Conservation (phyloP, 768 basidiomycete species). For the Lactarius evosmus region DNA sequence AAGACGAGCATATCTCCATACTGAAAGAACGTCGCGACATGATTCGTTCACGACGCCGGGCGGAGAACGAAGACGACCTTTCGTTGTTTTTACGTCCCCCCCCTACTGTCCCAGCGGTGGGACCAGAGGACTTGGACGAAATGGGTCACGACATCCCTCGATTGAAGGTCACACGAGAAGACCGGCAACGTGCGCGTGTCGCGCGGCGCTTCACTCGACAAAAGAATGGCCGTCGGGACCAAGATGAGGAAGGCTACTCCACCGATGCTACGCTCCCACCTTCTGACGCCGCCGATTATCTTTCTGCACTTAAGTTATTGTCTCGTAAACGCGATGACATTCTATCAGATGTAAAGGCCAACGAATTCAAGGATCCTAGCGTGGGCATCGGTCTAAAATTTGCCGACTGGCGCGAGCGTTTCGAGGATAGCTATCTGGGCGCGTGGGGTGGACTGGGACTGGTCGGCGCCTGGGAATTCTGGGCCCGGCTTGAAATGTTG, state of each 20-base stretch:
- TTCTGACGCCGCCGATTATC: conserved; percentile 68
- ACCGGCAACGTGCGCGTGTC: conserved; percentile 57
- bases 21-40: conserved; percentile 72
- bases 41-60: conserved; percentile 59
- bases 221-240: conserved; percentile 26
- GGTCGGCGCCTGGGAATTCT: conserved; percentile 91
- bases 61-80: conserved; percentile 81
- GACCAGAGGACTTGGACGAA: conserved; percentile 55
- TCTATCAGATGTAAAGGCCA: conserved; percentile 76
- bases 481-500: conserved; percentile 81
- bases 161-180: conserved; percentile 46
- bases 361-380: conserved; percentile 79
- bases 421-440: conserved; percentile 76
- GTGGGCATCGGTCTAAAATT: conserved; percentile 65
- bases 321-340: conserved; percentile 50
- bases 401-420: conserved; percentile 70
- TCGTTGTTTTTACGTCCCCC: conserved; percentile 61
- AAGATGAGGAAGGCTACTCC: conserved; percentile 77
- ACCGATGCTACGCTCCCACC: conserved; percentile 75
- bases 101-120: conserved; percentile 32
- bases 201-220: conserved; percentile 51
- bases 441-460: conserved; percentile 90
- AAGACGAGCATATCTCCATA: conserved; percentile 69
- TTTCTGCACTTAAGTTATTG: conserved; percentile 55
- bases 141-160: conserved; percentile 51